Evolutionary conservation across 805 yeast genomes (phyloP).

Genomic region (Candida nemodendra): DNA sequence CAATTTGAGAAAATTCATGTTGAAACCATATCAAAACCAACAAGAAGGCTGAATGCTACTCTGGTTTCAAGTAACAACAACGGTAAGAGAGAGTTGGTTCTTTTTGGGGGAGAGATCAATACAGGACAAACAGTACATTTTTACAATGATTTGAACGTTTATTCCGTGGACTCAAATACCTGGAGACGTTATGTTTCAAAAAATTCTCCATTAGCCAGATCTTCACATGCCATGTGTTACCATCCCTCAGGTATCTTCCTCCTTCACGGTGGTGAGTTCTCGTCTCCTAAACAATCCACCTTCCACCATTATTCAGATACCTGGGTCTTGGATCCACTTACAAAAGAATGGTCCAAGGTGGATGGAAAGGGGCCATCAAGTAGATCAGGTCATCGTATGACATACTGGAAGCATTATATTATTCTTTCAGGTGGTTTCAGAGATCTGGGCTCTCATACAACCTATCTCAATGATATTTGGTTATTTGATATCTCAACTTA

Average conservation of each 20-base stretch:
- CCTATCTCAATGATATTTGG: slow-evolving; percentile 87
- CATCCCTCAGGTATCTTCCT: slow-evolving; percentile 87
- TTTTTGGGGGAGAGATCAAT: slow-evolving; percentile 88
- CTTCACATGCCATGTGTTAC: slow-evolving; percentile 89
- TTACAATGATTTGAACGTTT: slow-evolving; percentile 77
- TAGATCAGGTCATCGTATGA: slow-evolving; percentile 88
- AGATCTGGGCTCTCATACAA: slow-evolving; percentile 80
- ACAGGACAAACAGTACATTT: slow-evolving; percentile 56
- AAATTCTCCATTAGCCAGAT: slow-evolving; percentile 88
- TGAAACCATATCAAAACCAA: slow-evolving; percentile 57
- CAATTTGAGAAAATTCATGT: slow-evolving; percentile 70
- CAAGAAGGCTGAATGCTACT: slow-evolving; percentile 69
- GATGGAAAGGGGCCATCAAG: slow-evolving; percentile 81
- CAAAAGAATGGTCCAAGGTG: slow-evolving; percentile 87
- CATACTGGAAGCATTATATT: slow-evolving; percentile 88
- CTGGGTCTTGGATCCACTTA: slow-evolving; percentile 83
- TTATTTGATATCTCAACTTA: slow-evolving; percentile 84
- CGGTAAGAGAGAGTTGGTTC: slow-evolving; percentile 70
- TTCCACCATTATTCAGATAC: slow-evolving; percentile 96
- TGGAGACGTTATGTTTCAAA: slow-evolving; percentile 82
- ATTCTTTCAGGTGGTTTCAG: slow-evolving; percentile 90
- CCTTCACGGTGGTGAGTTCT: slow-evolving; percentile 95
- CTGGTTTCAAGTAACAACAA: slow-evolving; percentile 73
- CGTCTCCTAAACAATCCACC: slow-evolving; percentile 92
- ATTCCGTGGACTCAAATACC: slow-evolving; percentile 68